These are phyloP conservation scores for Zygosaccharomyces siamensis DNA, from an alignment of 805 yeast genomes.

Conservation along the genomic window DNA sequence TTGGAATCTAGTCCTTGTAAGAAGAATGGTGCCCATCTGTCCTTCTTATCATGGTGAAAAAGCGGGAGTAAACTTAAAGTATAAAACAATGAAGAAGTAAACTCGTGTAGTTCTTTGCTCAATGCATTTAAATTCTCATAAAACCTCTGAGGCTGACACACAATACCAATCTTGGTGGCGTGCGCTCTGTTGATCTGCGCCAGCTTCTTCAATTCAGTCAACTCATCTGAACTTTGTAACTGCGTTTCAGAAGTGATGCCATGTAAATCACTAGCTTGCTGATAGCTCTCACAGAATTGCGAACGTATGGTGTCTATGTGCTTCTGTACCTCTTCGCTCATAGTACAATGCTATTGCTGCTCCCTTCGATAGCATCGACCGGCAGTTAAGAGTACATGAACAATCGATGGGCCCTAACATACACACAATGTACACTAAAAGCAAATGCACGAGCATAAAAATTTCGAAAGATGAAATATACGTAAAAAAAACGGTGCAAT, in stretches of 20 bases:
- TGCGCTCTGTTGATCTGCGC: conserved; percentile 63
- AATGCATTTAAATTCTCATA: conserved; percentile 23
- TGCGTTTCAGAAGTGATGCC: conserved; percentile 23
- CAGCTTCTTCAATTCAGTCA: conserved; percentile 52
- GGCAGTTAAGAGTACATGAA: too few species aligned
- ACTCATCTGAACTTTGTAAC: conserved; percentile 27
- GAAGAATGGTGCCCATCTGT: conserved; percentile 23
- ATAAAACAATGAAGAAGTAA: conserved; percentile 27
- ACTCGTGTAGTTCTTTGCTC: conserved; percentile 27
- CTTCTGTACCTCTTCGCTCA: conserved; percentile 9
- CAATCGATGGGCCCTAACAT: too few species aligned
- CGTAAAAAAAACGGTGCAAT: conserved; percentile 5
- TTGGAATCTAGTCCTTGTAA: conserved; percentile 19
- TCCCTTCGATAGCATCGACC: background rate
- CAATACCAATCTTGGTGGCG: conserved; percentile 56
- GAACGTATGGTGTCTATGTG: conserved; percentile 19
- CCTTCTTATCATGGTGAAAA: conserved; percentile 22
- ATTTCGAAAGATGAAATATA: background rate
- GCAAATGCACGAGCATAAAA: background rate
- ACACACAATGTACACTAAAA: too few species aligned
- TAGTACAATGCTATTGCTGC: background rate
- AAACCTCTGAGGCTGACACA: conserved; percentile 26
- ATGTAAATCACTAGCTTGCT: conserved; percentile 17
- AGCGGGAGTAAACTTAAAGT: conserved; percentile 28
- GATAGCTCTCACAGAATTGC: conserved; percentile 25